Base-by-base conservation (phyloP, 1,284 basidiomycete genomes). In the Trametes pubescens region DNA sequence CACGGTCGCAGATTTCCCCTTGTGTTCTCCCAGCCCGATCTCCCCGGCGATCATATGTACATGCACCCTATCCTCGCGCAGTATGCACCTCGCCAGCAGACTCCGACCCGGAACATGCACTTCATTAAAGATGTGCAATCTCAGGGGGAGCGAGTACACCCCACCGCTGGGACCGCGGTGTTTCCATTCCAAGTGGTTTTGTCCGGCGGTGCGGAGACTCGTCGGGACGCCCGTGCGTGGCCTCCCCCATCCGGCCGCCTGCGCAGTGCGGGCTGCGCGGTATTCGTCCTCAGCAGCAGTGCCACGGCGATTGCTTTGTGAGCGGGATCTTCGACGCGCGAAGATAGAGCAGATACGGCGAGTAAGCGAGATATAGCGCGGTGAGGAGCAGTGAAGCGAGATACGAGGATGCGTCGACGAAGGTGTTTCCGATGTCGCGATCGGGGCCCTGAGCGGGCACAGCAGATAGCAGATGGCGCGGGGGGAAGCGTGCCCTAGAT, bases 261-360 rank as follows among this genome's bases (percentile, higher is more conserved):
- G n/a, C n/a, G n/a, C n/a, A n/a, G n/a, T n/a, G n/a, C n/a, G 44
- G 9, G 10, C 46, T 21, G 21, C 32, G 56, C 46, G 11, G 34
- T 16, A 5, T 21, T 13, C 14, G 18, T 8, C 18, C 44, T 14
- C 43, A 53, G 52, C 34, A 46, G 44, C 58, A 46, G 48, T 37
- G 59, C 48, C 24, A 43, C 29, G 16, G 43, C 24, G 26, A 7
- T 7, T 43, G 48, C 57, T 32, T 37, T 24, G 46, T 58, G 40
- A 62, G 57, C 54, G 65, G 59, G 61, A 65, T 60, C 59, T 60
- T 60, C 59, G 59, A 49, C 48, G 16, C 13, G 40, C 49, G 48
- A 35, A 29, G 49, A 51, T 51, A 51, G 29, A 6, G 49, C 29
- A 51, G 29, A 51, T 34, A 34, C 49, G 49, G 32, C 7, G 18